Evolutionary conservation across 805 yeast genomes (phyloP), one percentile per base, ranked within the genome.

Genomic region (Metschnikowia similis): DNA sequence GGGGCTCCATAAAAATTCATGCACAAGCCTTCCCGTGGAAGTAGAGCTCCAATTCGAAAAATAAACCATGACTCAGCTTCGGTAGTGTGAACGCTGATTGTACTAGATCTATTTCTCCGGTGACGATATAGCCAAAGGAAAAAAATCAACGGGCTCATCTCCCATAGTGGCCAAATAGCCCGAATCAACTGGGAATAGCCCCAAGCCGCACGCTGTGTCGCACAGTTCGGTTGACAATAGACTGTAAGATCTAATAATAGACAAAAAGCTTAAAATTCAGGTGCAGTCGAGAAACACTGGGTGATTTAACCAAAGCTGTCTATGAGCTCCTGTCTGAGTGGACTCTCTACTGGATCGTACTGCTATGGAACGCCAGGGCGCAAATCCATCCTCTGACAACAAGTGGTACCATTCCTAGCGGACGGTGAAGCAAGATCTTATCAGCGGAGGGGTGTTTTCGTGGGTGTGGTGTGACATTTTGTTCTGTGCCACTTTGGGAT

Each of bases 311-410:
- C 80, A 54, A 85, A 75, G 14, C 78, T 57, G 14, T 70, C 69
- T 3, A 74, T 48, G 30, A 87, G 64, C 35, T 70, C 72, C 11
- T 66, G 63, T 30, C 66, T 67, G 6, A 75, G 69, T 3, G 42
- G 56, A 4, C 52, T 47, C n/a, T 49, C 35, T 5, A 56, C 35
- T 0, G 92, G 87, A 47, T 79, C 78, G 53, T 83, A 82, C 54
- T 81, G 87, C 46, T 2, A 87, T 64, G 1, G 84, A 74, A n/a
- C 79, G 71, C 96, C 96, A 89, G 38, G 91, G 71, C 49, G 88
- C 96, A 61, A 80, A 82, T 0, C 95, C 96, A 67, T 91, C 97
- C 62, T 91, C 97, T 16, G 85, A 76, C 8, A 91, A 65, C 47
- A 87, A 70, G 0, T 89, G 79, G 17, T 72, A 70, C 35, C 56